Conservation (phyloP, 2,329 filamentous ascomycete species). For the Ophiostoma sp. region DNA sequence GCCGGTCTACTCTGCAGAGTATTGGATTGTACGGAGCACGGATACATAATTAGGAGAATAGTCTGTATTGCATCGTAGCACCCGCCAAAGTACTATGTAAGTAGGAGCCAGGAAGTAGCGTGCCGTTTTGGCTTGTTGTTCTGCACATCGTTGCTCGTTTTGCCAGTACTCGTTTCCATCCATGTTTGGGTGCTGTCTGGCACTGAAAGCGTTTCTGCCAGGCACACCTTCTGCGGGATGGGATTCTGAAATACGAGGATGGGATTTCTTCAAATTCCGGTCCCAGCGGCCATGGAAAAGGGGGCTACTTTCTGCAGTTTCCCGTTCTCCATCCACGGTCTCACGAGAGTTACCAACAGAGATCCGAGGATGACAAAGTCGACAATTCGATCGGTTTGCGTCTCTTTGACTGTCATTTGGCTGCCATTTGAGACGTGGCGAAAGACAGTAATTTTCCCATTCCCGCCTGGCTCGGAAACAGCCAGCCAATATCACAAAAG, state of each 20-base stretch:
- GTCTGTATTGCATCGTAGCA: no score
- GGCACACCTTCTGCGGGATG: constrained; percentile 16
- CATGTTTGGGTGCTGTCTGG: constrained; percentile 1
- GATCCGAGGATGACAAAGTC: not conserved
- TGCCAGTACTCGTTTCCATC: not conserved
- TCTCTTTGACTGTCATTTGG: not conserved
- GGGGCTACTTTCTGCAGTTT: not conserved
- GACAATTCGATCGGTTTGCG: not conserved
- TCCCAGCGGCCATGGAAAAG: not conserved
- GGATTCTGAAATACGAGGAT: constrained; percentile 21
- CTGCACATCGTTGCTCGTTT: not conserved
- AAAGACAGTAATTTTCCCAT: not conserved
- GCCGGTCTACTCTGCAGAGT: not conserved
- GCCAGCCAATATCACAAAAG: not conserved
- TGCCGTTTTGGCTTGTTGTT: constrained; percentile 5
- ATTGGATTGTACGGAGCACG: not conserved
- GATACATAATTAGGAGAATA: no score
- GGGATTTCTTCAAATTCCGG: constrained; percentile 20
- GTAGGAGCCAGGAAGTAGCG: not conserved
- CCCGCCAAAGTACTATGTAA: not conserved
- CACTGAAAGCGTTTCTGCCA: not conserved
- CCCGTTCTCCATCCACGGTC: not conserved
- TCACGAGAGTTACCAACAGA: not conserved
- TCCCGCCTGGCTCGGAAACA: not conserved
- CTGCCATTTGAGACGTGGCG: not conserved